phyloP scores from a whole-genome alignment of 306 rosid genomes.

The Medicago arabica region DNA sequence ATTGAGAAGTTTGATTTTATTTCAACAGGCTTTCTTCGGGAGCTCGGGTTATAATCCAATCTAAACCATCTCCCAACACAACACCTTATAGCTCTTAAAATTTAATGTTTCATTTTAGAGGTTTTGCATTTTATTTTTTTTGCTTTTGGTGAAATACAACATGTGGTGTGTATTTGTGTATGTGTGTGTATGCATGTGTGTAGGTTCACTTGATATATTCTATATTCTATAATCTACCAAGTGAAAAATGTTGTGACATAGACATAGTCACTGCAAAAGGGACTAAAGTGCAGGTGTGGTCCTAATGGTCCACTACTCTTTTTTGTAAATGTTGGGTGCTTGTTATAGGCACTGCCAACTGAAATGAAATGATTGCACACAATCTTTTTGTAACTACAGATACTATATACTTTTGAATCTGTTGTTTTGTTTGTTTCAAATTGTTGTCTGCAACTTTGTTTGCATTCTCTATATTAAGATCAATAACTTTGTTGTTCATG shows the following conservation, averaged over 20 bases:
- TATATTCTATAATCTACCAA: slow-evolving; percentile 46
- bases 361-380: slow-evolving; percentile 42
- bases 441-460: slow-evolving; percentile 31
- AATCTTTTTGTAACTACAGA: slow-evolving; percentile 43
- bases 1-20: slow-evolving; percentile 51
- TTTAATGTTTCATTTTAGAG: not conserved
- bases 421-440: slow-evolving; percentile 35
- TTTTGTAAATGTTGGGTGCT: slow-evolving; percentile 32
- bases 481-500: too few relatives aligned
- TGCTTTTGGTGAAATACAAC: slow-evolving; percentile 48
- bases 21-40: slow-evolving; percentile 94
- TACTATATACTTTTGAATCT: slow-evolving; percentile 36
- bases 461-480: not conserved
- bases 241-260: slow-evolving; percentile 47
- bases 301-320: slow-evolving; percentile 52
- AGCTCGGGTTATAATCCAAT: slow-evolving; percentile 91
- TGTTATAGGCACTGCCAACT: slow-evolving; percentile 41
- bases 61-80: slow-evolving; percentile 53
- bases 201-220: slow-evolving; percentile 33
- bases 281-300: slow-evolving; percentile 52
- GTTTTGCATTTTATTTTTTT: slow-evolving; percentile 30
- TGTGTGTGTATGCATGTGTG: slow-evolving; percentile 29
- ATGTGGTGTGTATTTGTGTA: slow-evolving; percentile 35
- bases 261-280: slow-evolving; percentile 46
- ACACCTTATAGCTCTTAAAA: slow-evolving; percentile 49